Evolutionary conservation across 75 land plant genomes (phyloP).

Genomic region (Adiantum capillusveneris): DNA sequence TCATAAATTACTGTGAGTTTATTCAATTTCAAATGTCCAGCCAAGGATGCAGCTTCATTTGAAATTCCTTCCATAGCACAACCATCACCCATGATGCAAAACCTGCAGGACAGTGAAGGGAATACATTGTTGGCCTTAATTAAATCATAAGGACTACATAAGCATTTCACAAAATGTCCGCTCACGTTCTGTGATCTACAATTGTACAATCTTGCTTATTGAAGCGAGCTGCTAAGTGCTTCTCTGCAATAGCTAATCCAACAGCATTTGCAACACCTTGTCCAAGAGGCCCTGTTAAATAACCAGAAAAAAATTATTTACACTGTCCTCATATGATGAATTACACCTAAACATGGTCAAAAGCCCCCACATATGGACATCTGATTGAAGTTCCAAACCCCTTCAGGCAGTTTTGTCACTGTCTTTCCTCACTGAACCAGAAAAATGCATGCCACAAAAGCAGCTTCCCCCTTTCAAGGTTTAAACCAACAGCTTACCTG

Average conservation of each 20-base stretch:
- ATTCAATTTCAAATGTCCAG: conserved; percentile 56
- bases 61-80: conserved; percentile 77
- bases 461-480: too few species aligned
- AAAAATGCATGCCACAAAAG: too few species aligned
- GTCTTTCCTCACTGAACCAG: too few species aligned
- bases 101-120: conserved; percentile 19
- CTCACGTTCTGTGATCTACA: conserved; percentile 63
- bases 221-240: conserved; percentile 58
- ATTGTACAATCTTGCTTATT: conserved; percentile 46
- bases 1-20: conserved; percentile 64
- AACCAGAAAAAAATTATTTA: too few species aligned
- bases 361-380: too few species aligned
- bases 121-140: too few species aligned
- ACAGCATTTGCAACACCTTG: conserved; percentile 89
- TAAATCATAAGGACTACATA: too few species aligned
- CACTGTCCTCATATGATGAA: too few species aligned
- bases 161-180: background rate
- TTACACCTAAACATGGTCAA: too few species aligned
- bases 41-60: conserved; percentile 62
- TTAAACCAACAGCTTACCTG: conserved; percentile 36
- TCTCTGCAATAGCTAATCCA: conserved; percentile 63
- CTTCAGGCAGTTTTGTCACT: too few species aligned
- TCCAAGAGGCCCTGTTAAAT: conserved; percentile 49
- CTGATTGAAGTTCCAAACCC: too few species aligned
- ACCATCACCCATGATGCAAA: conserved; percentile 75